Conservation (phyloP, 2,329 filamentous ascomycete species). For the Sclerotiophoma versabilis region DNA sequence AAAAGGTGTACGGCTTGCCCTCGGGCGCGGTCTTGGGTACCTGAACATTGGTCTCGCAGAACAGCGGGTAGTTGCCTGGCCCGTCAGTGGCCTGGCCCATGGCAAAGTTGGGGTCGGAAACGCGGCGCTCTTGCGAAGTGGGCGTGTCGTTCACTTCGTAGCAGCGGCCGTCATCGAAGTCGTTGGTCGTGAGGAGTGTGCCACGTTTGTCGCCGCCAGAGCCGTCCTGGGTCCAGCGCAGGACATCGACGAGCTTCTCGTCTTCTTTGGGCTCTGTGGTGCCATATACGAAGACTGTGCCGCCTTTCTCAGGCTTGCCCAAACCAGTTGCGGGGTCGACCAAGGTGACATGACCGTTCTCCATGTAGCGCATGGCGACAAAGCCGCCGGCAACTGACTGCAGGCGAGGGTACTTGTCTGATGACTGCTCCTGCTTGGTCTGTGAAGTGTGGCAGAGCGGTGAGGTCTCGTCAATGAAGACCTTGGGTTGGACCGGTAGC, state of each 20-base stretch:
- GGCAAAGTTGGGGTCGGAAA: conserved; percentile 61
- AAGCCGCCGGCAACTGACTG: conserved; percentile 58
- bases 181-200: conserved; percentile 74
- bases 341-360: conserved; percentile 58
- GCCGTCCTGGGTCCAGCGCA: conserved; percentile 82
- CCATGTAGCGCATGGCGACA: conserved; percentile 58
- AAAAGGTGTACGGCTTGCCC: conserved; percentile 76
- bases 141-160: conserved; percentile 72
- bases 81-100: conserved; percentile 56
- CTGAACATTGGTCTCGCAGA: conserved; percentile 82
- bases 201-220: conserved; percentile 82
- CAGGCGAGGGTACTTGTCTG: conserved; percentile 67
- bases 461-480: conserved; percentile 59
- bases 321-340: conserved; percentile 45
- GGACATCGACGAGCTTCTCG: conserved; percentile 69
- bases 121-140: conserved; percentile 67
- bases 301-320: conserved; percentile 54
- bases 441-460: conserved; percentile 71
- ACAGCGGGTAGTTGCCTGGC: conserved; percentile 61
- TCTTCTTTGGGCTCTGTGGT: conserved; percentile 57
- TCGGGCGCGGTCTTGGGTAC: conserved; percentile 71
- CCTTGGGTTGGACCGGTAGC: conserved; percentile 61
- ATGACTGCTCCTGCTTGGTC: conserved; percentile 61
- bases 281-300: conserved; percentile 58
- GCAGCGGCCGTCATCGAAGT: conserved; percentile 91